Evolutionary conservation across 345 rosid genomes (phyloP).

Genomic region (Salix caprea): DNA sequence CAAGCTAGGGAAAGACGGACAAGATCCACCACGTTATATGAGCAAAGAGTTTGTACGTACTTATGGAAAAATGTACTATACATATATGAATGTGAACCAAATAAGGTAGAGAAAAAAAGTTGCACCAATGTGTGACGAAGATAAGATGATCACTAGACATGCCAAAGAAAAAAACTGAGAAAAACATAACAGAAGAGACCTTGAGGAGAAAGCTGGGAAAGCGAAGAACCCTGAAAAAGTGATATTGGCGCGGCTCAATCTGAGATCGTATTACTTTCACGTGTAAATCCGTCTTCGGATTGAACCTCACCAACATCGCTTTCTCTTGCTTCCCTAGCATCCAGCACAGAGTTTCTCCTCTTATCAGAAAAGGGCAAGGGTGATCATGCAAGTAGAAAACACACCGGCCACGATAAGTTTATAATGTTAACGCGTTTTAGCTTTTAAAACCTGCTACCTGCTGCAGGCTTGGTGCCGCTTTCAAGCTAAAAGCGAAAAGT

Average conservation of each 20-base stretch:
- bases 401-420: neutral
- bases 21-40: no score
- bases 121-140: neutral
- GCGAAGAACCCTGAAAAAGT: conserved; percentile 32
- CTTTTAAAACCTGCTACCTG: neutral
- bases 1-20: neutral
- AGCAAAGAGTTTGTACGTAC: no score
- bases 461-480: conserved; percentile 11
- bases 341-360: neutral
- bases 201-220: conserved; percentile 11
- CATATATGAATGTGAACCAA: neutral
- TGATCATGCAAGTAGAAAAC: conserved; percentile 12
- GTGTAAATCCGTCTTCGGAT: conserved; percentile 81
- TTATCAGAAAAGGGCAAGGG: neutral
- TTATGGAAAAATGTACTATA: neutral
- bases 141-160: neutral
- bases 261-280: conserved; percentile 49
- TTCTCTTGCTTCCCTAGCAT: conserved; percentile 28
- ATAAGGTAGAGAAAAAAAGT: neutral
- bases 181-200: neutral
- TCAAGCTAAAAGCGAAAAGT: conserved; percentile 11
- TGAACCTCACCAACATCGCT: conserved; percentile 97
- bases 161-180: neutral
- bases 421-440: conserved; percentile 5
- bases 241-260: conserved; percentile 99